phyloP scores from a whole-genome alignment of 2,329 filamentous ascomycete genomes.

The Trichoderma arundinaceum region DNA sequence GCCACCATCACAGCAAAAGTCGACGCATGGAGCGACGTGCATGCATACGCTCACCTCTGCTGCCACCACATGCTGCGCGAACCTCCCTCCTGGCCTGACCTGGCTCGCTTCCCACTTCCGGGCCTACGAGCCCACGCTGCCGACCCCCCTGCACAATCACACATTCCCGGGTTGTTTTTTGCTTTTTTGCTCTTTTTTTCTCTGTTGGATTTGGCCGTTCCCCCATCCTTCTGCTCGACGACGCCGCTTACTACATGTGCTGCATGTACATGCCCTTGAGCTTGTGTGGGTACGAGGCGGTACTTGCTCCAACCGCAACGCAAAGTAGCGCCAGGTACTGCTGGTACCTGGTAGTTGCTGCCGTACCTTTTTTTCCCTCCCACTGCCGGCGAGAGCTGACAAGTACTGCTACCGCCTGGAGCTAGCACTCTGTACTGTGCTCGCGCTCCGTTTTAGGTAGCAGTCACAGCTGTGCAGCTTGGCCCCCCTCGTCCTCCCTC shows the following conservation, averaged over 20 bases:
- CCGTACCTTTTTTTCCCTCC: not conserved
- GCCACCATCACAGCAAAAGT: constrained; percentile 22
- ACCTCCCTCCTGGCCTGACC: constrained; percentile 6
- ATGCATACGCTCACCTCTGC: constrained; percentile 18
- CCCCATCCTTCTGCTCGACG: not conserved
- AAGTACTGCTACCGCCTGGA: not conserved
- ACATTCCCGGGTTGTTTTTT: constrained; percentile 8
- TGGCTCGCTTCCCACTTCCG: not conserved
- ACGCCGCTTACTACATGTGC: no score
- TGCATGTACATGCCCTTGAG: no score
- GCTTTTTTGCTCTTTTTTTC: not conserved
- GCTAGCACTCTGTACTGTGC: not conserved
- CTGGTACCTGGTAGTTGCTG: no score
- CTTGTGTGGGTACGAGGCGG: no score
- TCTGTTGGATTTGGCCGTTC: not conserved
- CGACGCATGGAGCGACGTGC: constrained; percentile 30
- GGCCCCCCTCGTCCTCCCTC: constrained; percentile 28
- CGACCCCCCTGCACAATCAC: constrained; percentile 20
- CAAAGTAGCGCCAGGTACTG: no score
- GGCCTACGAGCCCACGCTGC: not conserved
- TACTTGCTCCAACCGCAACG: no score
- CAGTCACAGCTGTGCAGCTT: constrained; percentile 34
- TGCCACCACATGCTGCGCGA: constrained; percentile 21
- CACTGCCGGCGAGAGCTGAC: no score
- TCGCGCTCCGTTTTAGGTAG: constrained; percentile 29